Percentiles rank a stretch among this genome's conserved stretches.
Conservation (phyloP, 129 eudicot species). For the Escallonia rubra region DNA sequence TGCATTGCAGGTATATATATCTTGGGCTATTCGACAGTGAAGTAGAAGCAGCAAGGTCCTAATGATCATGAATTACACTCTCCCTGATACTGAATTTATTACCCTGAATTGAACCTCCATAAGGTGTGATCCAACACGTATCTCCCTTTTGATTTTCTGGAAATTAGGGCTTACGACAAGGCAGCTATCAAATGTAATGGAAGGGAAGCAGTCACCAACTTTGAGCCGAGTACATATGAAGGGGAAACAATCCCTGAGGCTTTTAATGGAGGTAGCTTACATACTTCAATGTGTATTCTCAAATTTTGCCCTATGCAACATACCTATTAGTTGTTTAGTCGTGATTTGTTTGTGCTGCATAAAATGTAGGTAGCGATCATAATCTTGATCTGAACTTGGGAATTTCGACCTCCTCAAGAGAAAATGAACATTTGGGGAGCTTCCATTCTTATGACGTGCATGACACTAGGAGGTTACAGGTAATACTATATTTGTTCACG, state of each 20-base stretch:
- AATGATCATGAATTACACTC: constrained; percentile 38
- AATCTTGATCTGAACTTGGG: constrained; percentile 65
- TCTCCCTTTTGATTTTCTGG: constrained; percentile 26
- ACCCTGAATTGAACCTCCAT: constrained; percentile 30
- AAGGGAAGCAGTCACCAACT: constrained; percentile 72
- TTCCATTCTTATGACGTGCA: constrained; percentile 20
- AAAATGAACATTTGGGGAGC: constrained; percentile 25
- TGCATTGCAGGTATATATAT: constrained; percentile 66
- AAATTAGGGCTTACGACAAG: constrained; percentile 67
- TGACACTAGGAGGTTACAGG: constrained; percentile 37
- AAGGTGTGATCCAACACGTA: constrained; percentile 30
- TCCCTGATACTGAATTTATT: constrained; percentile 14
- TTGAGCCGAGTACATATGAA: constrained; percentile 50
- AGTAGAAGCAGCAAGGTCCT: constrained; percentile 82
- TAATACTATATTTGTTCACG: background rate
- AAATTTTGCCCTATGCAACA: background rate
- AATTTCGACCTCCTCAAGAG: constrained; percentile 43
- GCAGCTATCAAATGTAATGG: constrained; percentile 69
- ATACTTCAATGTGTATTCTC: background rate
- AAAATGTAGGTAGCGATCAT: constrained; percentile 33
- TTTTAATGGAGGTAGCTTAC: constrained; percentile 31
- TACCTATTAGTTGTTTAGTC: background rate
- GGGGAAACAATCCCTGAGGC: constrained; percentile 19
- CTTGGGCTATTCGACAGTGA: constrained; percentile 83
- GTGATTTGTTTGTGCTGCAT: background rate